These are phyloP conservation scores for Nicotiana obtusifolia DNA, from an alignment of 257 asterid species.

Conservation along the genomic window DNA sequence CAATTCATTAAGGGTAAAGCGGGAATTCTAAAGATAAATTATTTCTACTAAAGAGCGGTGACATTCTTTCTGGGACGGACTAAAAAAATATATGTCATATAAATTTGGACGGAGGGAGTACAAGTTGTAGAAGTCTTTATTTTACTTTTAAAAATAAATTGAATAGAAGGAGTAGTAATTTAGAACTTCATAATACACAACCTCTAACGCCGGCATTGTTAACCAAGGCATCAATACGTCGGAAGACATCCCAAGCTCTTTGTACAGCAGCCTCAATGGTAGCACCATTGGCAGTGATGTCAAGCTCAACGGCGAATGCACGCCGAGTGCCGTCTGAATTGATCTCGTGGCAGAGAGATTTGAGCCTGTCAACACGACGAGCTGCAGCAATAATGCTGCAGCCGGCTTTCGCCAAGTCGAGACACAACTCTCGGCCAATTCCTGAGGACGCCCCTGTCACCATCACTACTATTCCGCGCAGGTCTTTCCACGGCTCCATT, in stretches of 20 bases:
- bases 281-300: slow-evolving; percentile 29
- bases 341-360: not conserved
- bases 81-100: too few relatives aligned
- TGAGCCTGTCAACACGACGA: not conserved
- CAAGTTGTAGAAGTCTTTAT: too few relatives aligned
- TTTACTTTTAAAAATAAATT: too few relatives aligned
- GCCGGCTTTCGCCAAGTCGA: not conserved
- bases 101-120: too few relatives aligned
- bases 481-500: not conserved
- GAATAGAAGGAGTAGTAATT: too few relatives aligned
- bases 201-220: not conserved
- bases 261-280: slow-evolving; percentile 28
- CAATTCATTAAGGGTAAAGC: too few relatives aligned
- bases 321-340: not conserved
- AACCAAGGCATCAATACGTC: not conserved
- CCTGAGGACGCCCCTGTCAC: not conserved
- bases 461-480: not conserved
- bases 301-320: slow-evolving; percentile 48
- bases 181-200: too few relatives aligned
- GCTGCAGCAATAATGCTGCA: slow-evolving; percentile 6
- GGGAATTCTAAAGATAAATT: too few relatives aligned
- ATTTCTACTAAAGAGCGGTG: too few relatives aligned
- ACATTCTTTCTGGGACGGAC: too few relatives aligned
- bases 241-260: slow-evolving; percentile 37
- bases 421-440: not conserved